These are phyloP conservation scores for Ceratonia siliqua DNA, from an alignment of 306 rosid species.

Conservation along the genomic window DNA sequence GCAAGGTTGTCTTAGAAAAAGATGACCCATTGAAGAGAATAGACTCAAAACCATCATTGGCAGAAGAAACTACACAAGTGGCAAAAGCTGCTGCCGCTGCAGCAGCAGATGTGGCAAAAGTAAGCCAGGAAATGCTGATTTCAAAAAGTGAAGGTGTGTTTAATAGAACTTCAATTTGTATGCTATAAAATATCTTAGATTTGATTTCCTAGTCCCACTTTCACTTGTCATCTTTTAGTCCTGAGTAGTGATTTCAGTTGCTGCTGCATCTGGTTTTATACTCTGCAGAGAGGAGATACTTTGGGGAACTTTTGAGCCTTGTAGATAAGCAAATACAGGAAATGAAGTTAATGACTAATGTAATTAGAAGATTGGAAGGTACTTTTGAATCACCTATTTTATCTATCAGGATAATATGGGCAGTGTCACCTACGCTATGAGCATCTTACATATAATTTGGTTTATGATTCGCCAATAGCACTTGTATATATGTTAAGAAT, in stretches of 20 bases:
- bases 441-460: neutral
- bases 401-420: conserved; percentile 9
- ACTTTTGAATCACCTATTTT: conserved; percentile 16
- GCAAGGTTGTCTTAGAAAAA: conserved; percentile 64
- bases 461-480: conserved; percentile 4
- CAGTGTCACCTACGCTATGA: neutral
- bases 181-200: neutral
- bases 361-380: conserved; percentile 78
- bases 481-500: neutral
- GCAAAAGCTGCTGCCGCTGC: conserved; percentile 91
- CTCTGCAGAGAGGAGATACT: conserved; percentile 57
- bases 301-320: conserved; percentile 52
- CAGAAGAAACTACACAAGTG: conserved; percentile 73
- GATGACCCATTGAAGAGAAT: conserved; percentile 41
- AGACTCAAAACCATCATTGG: conserved; percentile 55
- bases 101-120: conserved; percentile 73
- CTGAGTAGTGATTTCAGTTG: conserved; percentile 17
- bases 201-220: neutral
- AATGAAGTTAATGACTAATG: conserved; percentile 77
- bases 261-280: conserved; percentile 32
- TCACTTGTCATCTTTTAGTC: conserved; percentile 12
- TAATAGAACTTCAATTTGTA: conserved; percentile 8
- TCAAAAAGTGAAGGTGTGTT: conserved; percentile 70
- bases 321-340: conserved; percentile 71
- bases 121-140: conserved; percentile 65